Base-by-base conservation (phyloP, 2,329 filamentous ascomycete genomes). In the Fusarium marasasianum region DNA sequence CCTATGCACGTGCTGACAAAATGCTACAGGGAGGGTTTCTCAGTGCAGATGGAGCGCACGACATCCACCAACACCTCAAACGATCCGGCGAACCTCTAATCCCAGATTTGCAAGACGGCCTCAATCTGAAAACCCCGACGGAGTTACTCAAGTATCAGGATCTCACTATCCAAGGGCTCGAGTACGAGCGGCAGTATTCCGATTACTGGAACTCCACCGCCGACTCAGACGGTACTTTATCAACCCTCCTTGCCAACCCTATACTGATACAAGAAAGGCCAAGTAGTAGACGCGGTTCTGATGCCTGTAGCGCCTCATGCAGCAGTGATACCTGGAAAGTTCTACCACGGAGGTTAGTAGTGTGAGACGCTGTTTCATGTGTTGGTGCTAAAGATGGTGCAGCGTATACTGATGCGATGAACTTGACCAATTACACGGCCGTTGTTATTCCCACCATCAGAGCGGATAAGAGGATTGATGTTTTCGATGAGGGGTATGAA, bases 131-230 rank as follows among this genome's bases (percentile, higher is more conserved):
- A 44, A 74, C 64, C 55, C 82, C 57, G 47, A 80, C 17, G 63
- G 74, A 40, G 45, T 79, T 77, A 55, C 69, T 75, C 12, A 76
- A 76, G 77, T 87, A 77, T 63, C 83, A 82, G 71, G 66, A 85
- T 74, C 73, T 86, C 53, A 91, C 91, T 11, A 79, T 91, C 5
- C 79, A 81, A 22, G 89, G 89, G 66, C 83, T 90, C 3, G 83
- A 87, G 33, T 88, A 86, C 56, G 88, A 91, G 74, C 88, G 87
- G 66, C 80, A 84, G 24, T 92, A 92, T 72, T 85, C 90, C 79
- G 89, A 92, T 58, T 92, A 91, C 76, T 91, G 89, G 90, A 91
- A 91, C 69, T 85, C 83, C 20, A 91, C 88, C 0, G 82, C 80
- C 0, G 79, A 83, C 8, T 53, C 83, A n/a, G 89, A 88, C 0